Percentiles rank a stretch among this genome's conserved stretches.
These are phyloP conservation scores for Neurospora sp. DNA, from an alignment of 495 filamentous ascomycete genomes.

Conservation along the genomic window DNA sequence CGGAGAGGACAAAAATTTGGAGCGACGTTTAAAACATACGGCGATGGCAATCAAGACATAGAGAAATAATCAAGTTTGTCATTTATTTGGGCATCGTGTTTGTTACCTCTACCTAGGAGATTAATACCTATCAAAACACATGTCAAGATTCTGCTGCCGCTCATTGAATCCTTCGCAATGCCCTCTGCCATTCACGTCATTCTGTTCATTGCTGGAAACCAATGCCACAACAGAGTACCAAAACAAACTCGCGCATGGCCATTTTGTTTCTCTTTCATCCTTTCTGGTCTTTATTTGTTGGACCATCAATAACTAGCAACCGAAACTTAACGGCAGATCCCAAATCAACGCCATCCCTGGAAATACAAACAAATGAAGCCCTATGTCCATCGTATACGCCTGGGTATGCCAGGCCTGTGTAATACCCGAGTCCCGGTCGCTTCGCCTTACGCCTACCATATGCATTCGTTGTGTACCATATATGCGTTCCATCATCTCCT, in stretches of 20 bases:
- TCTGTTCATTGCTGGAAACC: background rate
- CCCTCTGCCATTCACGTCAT: background rate
- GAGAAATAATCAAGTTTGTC: too few relatives aligned
- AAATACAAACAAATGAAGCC: background rate
- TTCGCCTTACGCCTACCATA: background rate
- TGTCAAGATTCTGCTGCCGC: background rate
- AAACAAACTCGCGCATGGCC: background rate
- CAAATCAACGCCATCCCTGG: background rate
- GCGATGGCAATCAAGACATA: too few relatives aligned
- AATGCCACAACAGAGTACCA: background rate
- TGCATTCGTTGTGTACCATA: background rate
- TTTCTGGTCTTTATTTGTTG: background rate
- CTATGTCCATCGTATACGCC: background rate
- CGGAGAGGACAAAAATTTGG: background rate
- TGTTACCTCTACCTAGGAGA: too few relatives aligned
- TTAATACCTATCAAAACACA: background rate
- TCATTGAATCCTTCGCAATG: background rate
- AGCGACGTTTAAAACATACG: too few relatives aligned
- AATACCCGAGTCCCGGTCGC: background rate
- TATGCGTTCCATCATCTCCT: background rate
- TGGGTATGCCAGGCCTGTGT: background rate
- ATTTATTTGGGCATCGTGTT: background rate
- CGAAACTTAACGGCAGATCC: background rate
- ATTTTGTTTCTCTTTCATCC: background rate
- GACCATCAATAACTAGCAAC: background rate